Evolutionary conservation across 176 grass and related monocot species (phyloP), one percentile per base, ranked within the genome.

Genomic region (Oryza meyeriana): DNA sequence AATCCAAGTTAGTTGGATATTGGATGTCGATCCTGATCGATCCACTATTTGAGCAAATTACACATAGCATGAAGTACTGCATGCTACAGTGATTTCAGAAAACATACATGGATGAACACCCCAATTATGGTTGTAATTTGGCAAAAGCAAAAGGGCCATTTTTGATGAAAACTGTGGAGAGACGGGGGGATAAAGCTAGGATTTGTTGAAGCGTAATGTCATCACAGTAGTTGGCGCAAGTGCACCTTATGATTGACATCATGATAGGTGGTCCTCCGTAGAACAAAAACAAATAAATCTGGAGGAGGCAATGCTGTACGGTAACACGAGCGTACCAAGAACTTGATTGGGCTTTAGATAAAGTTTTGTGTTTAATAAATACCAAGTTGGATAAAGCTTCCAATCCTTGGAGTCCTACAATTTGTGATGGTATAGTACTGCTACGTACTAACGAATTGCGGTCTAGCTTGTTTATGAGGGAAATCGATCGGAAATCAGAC

Each of bases 131-230:
- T 52, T 79, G 63, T 6, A 40, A 79, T 68, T 79, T 26, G 64
- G 20, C 64, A 57, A 8, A 50, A 71, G 16, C 1, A 5, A 0
- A 38, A 38, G 25, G 65, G 75, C 11, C 50, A 47, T 9, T 64
- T 71, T n/a, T 10, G 24, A 57, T 0, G 18, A 22, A n/a, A 33
- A 26, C 47, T 8, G 38, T 17, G 1, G 5, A 5, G 17, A 52
- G 48, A 10, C 3, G 8, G 3, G n/a, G 29, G 59, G 25, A 64
- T 10, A 27, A 42, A 20, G 52, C 40, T 34, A 27, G 34, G 77
- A 80, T 80, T 86, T 36, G 85, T 75, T 86, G 78, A 55, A 29
- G 38, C 7, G 85, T 79, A 79, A 64, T 58, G 58, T 75, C 77
- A 14, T 59, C 47, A 44, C 47, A 61, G 85, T 76, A 61, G 85